A percentile compares a stretch with the other conserved stretches of the same genome.
Conservation (phyloP, 352 stramenopile species). For the Globisporangium solare region DNA sequence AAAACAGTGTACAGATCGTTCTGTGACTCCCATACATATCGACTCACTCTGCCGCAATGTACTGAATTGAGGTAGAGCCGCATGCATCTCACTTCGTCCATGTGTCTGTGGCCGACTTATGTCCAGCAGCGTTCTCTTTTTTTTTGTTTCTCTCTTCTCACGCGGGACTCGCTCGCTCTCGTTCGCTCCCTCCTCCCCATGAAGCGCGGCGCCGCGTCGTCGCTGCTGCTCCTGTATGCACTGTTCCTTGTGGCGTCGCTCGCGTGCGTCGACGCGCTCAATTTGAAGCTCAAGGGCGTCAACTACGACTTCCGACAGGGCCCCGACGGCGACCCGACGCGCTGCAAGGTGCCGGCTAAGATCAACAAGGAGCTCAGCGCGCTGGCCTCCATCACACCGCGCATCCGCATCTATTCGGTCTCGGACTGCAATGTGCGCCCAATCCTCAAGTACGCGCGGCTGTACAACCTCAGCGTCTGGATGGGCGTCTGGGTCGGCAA, state of each 20-base stretch:
- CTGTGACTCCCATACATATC: no score
- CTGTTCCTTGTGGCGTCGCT: background rate
- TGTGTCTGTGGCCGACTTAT: no score
- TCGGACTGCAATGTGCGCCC: conserved; percentile 60
- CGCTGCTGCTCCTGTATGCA: no score
- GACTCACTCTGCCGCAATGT: no score
- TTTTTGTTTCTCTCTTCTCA: no score
- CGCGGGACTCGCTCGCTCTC: no score
- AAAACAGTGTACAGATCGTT: no score
- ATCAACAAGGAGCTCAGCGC: conserved; percentile 43
- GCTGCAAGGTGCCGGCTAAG: conserved; percentile 38
- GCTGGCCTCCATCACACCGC: conserved; percentile 33
- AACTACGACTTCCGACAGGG: conserved; percentile 67
- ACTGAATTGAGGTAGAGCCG: no score
- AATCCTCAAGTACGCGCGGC: conserved; percentile 26
- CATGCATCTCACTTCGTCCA: no score
- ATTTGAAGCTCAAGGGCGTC: conserved; percentile 32
- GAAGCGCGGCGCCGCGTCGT: no score
- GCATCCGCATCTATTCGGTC: conserved; percentile 54
- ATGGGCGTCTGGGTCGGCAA: conserved; percentile 61
- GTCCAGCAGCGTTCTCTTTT: no score
- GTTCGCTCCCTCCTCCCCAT: no score
- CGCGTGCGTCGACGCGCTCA: conserved; percentile 5
- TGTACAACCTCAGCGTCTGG: conserved; percentile 40
- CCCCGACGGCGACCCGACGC: conserved; percentile 43